Evolutionary conservation across 768 basidiomycete species (phyloP).

Genomic region (Termitomyces eurrhizus): DNA sequence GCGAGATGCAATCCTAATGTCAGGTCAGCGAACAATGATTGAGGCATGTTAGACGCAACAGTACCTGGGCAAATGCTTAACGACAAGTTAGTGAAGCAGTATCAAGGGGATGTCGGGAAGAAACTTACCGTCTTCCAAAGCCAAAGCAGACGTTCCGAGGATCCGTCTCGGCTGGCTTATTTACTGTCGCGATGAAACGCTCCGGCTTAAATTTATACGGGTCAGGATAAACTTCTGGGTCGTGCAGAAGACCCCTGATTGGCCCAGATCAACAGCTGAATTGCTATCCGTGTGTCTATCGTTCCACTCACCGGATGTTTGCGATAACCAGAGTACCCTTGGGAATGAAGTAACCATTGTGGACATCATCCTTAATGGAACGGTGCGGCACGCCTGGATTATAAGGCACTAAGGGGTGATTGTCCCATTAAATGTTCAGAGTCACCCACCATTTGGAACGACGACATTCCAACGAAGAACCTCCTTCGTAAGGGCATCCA

Average conservation of each 20-base stretch:
- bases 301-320: constrained; percentile 41
- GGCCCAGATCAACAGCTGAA: neutral
- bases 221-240: constrained; percentile 48
- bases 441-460: constrained; percentile 33
- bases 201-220: constrained; percentile 58
- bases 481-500: constrained; percentile 59
- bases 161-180: constrained; percentile 44
- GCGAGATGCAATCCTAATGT: constrained; percentile 47
- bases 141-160: constrained; percentile 64
- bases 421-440: neutral
- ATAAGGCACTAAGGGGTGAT: neutral
- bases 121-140: constrained; percentile 58
- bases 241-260: constrained; percentile 48
- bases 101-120: constrained; percentile 2
- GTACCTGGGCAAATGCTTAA: constrained; percentile 47
- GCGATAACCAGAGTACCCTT: constrained; percentile 50
- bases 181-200: constrained; percentile 48
- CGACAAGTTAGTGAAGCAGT: constrained; percentile 4
- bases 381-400: constrained; percentile 48
- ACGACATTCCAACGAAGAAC: constrained; percentile 50
- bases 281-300: neutral
- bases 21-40: constrained; percentile 5
- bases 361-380: constrained; percentile 55
- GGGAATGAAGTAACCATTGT: constrained; percentile 60
- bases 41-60: neutral